phyloP scores from a whole-genome alignment of 768 basidiomycete genomes.

The Trametes maxima region DNA sequence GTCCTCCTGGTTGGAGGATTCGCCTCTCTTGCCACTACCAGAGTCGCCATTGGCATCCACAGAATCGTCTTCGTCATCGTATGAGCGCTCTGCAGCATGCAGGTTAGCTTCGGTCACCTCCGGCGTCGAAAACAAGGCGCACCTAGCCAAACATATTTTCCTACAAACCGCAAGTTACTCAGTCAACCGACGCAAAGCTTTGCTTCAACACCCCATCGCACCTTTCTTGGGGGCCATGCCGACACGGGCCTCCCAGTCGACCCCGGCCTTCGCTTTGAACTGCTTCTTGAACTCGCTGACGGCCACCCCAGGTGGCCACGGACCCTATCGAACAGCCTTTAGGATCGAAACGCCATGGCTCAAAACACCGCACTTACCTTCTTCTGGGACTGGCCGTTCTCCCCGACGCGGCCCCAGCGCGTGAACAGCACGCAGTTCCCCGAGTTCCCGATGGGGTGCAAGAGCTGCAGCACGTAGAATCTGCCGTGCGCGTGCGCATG shows the following conservation, averaged over 20 bases:
- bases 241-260: constrained; percentile 51
- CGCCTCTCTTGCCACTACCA: constrained; percentile 27
- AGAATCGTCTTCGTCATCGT: constrained; percentile 37
- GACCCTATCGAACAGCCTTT: constrained; percentile 40
- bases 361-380: constrained; percentile 41
- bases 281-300: constrained; percentile 61
- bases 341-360: not conserved
- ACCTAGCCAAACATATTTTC: constrained; percentile 67
- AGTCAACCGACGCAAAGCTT: not conserved
- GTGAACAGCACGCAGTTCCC: constrained; percentile 45
- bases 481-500: constrained; percentile 29
- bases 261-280: constrained; percentile 56
- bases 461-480: constrained; percentile 61
- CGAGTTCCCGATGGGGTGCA: constrained; percentile 49
- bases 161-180: constrained; percentile 31
- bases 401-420: constrained; percentile 66
- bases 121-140: constrained; percentile 3
- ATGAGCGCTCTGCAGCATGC: constrained; percentile 4
- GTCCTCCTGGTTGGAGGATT: constrained; percentile 35
- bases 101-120: not conserved
- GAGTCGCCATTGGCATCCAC: constrained; percentile 19
- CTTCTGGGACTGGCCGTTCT: constrained; percentile 49
- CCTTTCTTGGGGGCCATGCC: constrained; percentile 56
- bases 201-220: constrained; percentile 21
- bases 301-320: constrained; percentile 43